phyloP scores from a whole-genome alignment of 1,284 basidiomycete genomes.

The Sphagnurus paluster region DNA sequence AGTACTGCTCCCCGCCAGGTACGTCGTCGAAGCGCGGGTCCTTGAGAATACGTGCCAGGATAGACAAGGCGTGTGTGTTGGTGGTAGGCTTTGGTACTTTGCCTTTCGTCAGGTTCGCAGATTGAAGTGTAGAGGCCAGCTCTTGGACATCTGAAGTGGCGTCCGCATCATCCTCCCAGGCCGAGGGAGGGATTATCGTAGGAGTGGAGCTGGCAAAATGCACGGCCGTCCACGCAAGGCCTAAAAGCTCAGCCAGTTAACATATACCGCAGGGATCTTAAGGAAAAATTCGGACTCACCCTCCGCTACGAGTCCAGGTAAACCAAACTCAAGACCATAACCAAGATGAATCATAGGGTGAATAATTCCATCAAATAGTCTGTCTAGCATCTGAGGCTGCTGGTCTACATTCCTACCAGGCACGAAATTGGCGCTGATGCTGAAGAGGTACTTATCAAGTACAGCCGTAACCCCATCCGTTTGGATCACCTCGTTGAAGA shows the following conservation, averaged over 20 bases:
- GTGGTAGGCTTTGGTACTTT: slow-evolving; percentile 4
- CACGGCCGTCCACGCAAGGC: slow-evolving; percentile 36
- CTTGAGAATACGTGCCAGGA: slow-evolving; percentile 41
- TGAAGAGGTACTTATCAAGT: slow-evolving; percentile 61
- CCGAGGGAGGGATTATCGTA: slow-evolving; percentile 13
- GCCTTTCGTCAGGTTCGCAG: too few species aligned
- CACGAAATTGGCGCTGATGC: slow-evolving; percentile 48
- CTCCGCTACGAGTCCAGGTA: slow-evolving; percentile 57
- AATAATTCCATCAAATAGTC: slow-evolving; percentile 52
- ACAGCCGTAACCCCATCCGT: slow-evolving; percentile 40
- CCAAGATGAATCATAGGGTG: slow-evolving; percentile 64
- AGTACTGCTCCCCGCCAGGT: slow-evolving; percentile 2
- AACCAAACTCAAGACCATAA: slow-evolving; percentile 57
- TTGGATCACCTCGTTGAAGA: slow-evolving; percentile 50
- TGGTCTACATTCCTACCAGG: slow-evolving; percentile 25
- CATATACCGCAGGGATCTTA: background rate
- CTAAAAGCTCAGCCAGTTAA: slow-evolving; percentile 19
- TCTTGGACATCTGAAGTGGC: slow-evolving; percentile 3
- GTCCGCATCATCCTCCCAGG: slow-evolving; percentile 8
- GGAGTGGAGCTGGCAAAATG: slow-evolving; percentile 20
- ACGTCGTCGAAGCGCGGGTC: slow-evolving; percentile 34
- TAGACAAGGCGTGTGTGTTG: slow-evolving; percentile 35
- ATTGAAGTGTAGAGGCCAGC: too few species aligned
- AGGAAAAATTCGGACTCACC: slow-evolving; percentile 33
- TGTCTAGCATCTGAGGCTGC: slow-evolving; percentile 55